phyloP scores from a whole-genome alignment of 23 red algal genomes.

The Gracilaria vermiculophylla region DNA sequence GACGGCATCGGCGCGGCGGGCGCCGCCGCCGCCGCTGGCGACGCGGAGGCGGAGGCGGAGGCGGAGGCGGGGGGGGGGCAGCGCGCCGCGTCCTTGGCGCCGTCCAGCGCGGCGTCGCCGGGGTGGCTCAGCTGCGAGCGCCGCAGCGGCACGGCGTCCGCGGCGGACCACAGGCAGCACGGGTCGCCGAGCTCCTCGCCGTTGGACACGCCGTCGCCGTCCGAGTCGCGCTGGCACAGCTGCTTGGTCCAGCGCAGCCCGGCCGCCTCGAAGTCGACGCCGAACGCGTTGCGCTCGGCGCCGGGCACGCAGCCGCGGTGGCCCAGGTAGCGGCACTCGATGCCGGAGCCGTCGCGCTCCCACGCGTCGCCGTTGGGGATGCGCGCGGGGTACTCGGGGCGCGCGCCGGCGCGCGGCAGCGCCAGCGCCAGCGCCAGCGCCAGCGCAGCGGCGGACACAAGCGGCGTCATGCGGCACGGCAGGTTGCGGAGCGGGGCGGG shows the following conservation, averaged over 20 bases:
- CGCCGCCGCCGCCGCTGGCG: neutral
- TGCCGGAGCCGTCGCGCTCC: neutral
- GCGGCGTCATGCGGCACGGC: neutral
- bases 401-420: neutral
- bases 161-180: constrained; percentile 53
- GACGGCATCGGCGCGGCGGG: neutral
- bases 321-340: constrained; percentile 30
- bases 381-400: neutral
- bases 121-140: constrained; percentile 21
- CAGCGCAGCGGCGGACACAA: too few relatives aligned
- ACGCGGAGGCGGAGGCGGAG: neutral
- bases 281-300: constrained; percentile 58
- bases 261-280: constrained; percentile 42
- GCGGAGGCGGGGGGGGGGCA: neutral
- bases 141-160: neutral
- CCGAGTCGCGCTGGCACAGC: constrained; percentile 72
- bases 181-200: constrained; percentile 77
- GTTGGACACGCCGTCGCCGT: constrained; percentile 66
- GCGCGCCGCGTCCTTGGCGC: neutral
- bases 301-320: constrained; percentile 55
- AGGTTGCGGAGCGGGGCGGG: neutral
- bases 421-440: neutral
- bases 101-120: neutral
- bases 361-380: constrained; percentile 42
- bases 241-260: constrained; percentile 24